phyloP scores from a whole-genome alignment of 495 filamentous ascomycete genomes.

The Neurospora cerealis region DNA sequence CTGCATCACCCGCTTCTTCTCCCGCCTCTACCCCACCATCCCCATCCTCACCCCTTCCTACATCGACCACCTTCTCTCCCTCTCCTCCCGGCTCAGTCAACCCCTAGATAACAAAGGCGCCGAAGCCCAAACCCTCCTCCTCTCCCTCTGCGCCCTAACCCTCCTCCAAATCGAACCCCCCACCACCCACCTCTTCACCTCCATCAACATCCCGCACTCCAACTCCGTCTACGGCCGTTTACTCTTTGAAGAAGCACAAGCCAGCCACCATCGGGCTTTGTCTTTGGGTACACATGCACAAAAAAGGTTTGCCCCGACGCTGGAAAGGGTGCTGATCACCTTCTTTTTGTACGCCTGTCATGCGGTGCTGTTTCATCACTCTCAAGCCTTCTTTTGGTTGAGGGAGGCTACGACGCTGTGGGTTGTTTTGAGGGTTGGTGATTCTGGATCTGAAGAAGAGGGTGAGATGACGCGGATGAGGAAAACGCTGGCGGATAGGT shows the following conservation, averaged over 20 bases:
- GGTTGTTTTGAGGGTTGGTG: slow-evolving; percentile 28
- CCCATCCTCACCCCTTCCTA: slow-evolving; percentile 26
- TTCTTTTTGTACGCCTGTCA: slow-evolving; percentile 66
- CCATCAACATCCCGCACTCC: slow-evolving; percentile 3
- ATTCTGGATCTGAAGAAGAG: slow-evolving; percentile 19
- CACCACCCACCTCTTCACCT: background rate
- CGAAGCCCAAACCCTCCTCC: slow-evolving; percentile 24
- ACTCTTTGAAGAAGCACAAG: slow-evolving; percentile 18
- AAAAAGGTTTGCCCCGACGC: slow-evolving; percentile 31
- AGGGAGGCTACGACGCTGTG: slow-evolving; percentile 49
- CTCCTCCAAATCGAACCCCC: slow-evolving; percentile 26
- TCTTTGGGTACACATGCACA: background rate
- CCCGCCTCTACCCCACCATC: slow-evolving; percentile 32
- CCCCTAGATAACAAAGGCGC: slow-evolving; percentile 2
- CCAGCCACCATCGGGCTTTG: slow-evolving; percentile 12
- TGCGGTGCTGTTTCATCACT: slow-evolving; percentile 53
- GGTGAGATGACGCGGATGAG: background rate
- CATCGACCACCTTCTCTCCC: slow-evolving; percentile 15
- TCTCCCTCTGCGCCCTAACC: slow-evolving; percentile 25
- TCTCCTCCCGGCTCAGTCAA: background rate
- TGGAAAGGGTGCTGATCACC: slow-evolving; percentile 52
- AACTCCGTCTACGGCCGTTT: slow-evolving; percentile 21
- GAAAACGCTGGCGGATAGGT: slow-evolving; percentile 16
- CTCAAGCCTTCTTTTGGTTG: slow-evolving; percentile 51
- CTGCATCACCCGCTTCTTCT: slow-evolving; percentile 30